Evolutionary conservation across 1,139 yeast genomes (phyloP).

Genomic region (Suhomyces coccinellae): DNA sequence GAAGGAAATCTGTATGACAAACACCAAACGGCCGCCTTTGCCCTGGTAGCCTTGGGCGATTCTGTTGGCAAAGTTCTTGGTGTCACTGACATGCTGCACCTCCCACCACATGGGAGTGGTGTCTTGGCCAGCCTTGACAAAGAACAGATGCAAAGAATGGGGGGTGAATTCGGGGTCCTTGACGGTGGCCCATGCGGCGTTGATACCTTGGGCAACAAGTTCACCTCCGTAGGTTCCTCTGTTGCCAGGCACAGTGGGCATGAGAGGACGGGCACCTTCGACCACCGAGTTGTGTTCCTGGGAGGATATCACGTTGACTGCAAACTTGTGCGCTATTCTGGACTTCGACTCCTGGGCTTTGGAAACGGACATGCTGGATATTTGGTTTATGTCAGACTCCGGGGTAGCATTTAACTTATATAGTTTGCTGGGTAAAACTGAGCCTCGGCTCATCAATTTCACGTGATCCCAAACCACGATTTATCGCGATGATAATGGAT

Average conservation of each 20-base stretch:
- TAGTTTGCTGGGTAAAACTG: not conserved
- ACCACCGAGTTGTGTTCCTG: conserved; percentile 15
- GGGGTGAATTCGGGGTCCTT: conserved; percentile 31
- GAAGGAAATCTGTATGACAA: conserved; percentile 37
- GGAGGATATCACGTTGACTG: conserved; percentile 15
- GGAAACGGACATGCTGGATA: conserved; percentile 1
- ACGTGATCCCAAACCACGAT: too few relatives aligned
- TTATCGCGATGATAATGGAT: too few relatives aligned
- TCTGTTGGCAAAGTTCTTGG: conserved; percentile 39
- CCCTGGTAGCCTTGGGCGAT: conserved; percentile 37
- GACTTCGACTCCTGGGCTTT: conserved; percentile 19
- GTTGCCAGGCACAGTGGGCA: conserved; percentile 30
- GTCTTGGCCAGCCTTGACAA: conserved; percentile 39
- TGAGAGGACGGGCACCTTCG: conserved; percentile 39
- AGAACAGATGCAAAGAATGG: conserved; percentile 43
- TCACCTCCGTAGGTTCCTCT: conserved; percentile 49
- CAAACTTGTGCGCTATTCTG: conserved; percentile 27
- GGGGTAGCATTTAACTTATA: too few relatives aligned
- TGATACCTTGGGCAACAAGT: conserved; percentile 32
- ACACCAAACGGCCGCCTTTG: conserved; percentile 32
- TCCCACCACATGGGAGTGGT: conserved; percentile 38
- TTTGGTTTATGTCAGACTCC: too few relatives aligned
- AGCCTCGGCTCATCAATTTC: too few relatives aligned
- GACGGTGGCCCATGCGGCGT: conserved; percentile 43
- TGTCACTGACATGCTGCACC: conserved; percentile 32